phyloP scores from a whole-genome alignment of 2,329 filamentous ascomycete genomes.

The Xylaria polymorpha region DNA sequence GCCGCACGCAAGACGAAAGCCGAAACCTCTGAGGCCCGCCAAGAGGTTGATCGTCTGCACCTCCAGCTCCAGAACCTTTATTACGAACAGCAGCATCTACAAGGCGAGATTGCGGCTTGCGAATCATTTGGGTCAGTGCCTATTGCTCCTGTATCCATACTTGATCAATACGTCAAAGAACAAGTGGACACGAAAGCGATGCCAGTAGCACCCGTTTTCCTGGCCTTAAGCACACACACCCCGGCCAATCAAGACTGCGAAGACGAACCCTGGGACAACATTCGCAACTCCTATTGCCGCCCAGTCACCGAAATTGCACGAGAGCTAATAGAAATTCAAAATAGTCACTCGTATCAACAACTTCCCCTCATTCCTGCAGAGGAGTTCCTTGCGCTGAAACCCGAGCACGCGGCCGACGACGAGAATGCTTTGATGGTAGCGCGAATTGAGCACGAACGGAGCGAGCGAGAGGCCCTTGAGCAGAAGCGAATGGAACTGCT shows the following conservation, averaged over 20 bases:
- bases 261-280: conserved; percentile 7
- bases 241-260: conserved; percentile 2
- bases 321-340: conserved; percentile 41
- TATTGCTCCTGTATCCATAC: conserved; percentile 2
- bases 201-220: conserved; percentile 30
- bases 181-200: conserved; percentile 12
- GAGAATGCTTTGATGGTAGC: conserved; percentile 89
- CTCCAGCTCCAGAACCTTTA: conserved; percentile 95
- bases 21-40: conserved; percentile 84
- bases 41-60: conserved; percentile 91
- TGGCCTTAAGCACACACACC: background rate
- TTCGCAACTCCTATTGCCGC: conserved; percentile 22
- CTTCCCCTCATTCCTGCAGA: conserved; percentile 86
- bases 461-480: conserved; percentile 85
- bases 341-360: conserved; percentile 85
- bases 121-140: conserved; percentile 85
- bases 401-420: conserved; percentile 76
- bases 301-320: conserved; percentile 34
- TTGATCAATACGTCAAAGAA: conserved; percentile 19
- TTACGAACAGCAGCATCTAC: conserved; percentile 92
- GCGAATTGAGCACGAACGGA: conserved; percentile 89
- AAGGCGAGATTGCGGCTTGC: conserved; percentile 89
- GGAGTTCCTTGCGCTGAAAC: conserved; percentile 81
- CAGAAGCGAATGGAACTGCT: conserved; percentile 82
- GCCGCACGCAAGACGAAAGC: conserved; percentile 87